Conservation (phyloP, 2,329 filamentous ascomycete genomes). For the Xylariaceae sp. region DNA sequence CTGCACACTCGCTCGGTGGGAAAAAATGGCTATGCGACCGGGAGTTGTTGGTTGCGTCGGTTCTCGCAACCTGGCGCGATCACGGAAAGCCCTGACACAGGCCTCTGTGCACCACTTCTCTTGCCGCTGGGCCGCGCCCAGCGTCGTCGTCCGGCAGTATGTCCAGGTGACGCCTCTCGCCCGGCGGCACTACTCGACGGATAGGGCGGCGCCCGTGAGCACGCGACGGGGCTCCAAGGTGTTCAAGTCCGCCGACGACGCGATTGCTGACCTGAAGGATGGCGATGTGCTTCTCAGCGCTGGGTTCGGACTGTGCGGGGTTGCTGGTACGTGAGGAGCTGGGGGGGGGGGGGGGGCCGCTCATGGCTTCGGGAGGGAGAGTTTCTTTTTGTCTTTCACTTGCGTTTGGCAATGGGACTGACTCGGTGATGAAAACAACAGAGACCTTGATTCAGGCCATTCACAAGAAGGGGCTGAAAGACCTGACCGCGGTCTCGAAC, state of each 20-base stretch:
- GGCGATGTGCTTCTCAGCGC: slow-evolving; percentile 69
- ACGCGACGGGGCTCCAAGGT: slow-evolving; percentile 41
- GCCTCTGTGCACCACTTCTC: slow-evolving; percentile 21
- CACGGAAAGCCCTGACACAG: slow-evolving; percentile 17
- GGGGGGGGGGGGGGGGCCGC: not conserved
- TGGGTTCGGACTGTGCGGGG: slow-evolving; percentile 78
- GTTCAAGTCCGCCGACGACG: slow-evolving; percentile 57
- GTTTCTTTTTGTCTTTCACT: too few species aligned
- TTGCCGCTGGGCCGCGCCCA: slow-evolving; percentile 19
- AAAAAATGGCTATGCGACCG: too few species aligned
- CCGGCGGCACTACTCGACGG: slow-evolving; percentile 19
- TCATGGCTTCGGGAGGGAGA: not conserved
- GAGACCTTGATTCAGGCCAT: slow-evolving; percentile 71
- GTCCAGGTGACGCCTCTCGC: slow-evolving; percentile 12
- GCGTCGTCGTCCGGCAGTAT: slow-evolving; percentile 12
- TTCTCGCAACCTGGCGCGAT: slow-evolving; percentile 18
- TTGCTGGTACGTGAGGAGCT: slow-evolving; percentile 48
- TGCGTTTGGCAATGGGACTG: too few species aligned
- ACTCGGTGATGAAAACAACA: slow-evolving; percentile 11
- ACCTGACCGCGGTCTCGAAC: slow-evolving; percentile 74
- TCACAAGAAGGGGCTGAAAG: slow-evolving; percentile 52
- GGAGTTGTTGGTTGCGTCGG: not conserved
- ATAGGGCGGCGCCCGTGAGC: slow-evolving; percentile 8
- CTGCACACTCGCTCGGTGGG: slow-evolving; percentile 1
- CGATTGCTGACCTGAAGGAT: slow-evolving; percentile 66